Percentiles rank a stretch among this genome's conserved stretches.
Evolutionary conservation across 2,329 filamentous ascomycete genomes (phyloP).

Genomic region (Cladosporium cucumerinum): DNA sequence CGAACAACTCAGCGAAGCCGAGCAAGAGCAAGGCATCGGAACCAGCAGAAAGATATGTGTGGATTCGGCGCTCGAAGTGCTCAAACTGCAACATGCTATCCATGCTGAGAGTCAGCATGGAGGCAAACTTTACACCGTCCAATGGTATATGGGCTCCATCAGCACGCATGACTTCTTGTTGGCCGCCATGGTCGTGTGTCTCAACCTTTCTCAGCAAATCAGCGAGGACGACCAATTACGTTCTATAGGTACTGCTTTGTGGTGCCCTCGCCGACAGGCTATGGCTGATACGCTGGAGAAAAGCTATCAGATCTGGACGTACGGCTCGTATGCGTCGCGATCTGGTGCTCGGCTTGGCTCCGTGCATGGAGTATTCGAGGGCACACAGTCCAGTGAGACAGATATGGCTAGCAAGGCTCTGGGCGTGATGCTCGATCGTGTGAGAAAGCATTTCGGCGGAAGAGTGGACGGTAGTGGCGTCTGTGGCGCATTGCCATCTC

Average conservation of each 20-base stretch:
- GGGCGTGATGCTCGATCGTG: slow-evolving; percentile 33
- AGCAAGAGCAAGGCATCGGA: slow-evolving; percentile 33
- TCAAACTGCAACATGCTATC: slow-evolving; percentile 50
- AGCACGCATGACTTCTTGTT: slow-evolving; percentile 49
- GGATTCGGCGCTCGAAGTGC: slow-evolving; percentile 47
- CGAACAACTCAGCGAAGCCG: slow-evolving; percentile 28
- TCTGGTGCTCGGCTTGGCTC: slow-evolving; percentile 6
- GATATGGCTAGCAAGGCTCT: slow-evolving; percentile 33
- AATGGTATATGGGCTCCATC: slow-evolving; percentile 47
- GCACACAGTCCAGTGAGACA: slow-evolving; percentile 29
- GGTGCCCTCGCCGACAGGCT: slow-evolving; percentile 26
- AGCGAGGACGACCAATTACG: slow-evolving; percentile 17
- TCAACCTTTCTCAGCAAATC: slow-evolving; percentile 39
- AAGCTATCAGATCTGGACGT: slow-evolving; percentile 33
- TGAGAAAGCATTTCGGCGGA: slow-evolving; percentile 25
- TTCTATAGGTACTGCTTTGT: slow-evolving; percentile 10
- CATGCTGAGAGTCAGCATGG: slow-evolving; percentile 47
- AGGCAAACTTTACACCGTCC: slow-evolving; percentile 43
- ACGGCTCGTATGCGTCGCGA: slow-evolving; percentile 17
- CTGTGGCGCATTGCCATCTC: neutral
- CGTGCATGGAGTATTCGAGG: neutral
- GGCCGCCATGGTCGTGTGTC: slow-evolving; percentile 48
- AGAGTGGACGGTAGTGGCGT: neutral
- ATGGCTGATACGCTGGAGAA: slow-evolving; percentile 34
- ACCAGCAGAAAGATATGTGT: slow-evolving; percentile 43